Evolutionary conservation across 2,329 filamentous ascomycete species (phyloP).

Genomic region (Shiraia bambusicola): DNA sequence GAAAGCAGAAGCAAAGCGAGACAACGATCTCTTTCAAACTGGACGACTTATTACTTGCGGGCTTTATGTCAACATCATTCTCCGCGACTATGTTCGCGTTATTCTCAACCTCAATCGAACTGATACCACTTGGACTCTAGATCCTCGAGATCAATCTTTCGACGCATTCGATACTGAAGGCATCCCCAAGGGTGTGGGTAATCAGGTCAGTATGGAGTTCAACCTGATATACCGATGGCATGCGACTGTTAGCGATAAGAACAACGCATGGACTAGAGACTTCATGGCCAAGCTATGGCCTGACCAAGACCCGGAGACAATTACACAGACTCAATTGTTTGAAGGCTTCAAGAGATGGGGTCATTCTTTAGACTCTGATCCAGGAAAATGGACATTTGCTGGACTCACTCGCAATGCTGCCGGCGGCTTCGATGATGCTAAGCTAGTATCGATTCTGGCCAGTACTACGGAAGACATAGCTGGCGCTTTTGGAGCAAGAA

Average conservation of each 20-base stretch:
- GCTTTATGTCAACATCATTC: constrained; percentile 60
- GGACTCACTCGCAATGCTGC: constrained; percentile 62
- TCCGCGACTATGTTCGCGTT: constrained; percentile 75
- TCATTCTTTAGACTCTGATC: constrained; percentile 58
- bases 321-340: constrained; percentile 43
- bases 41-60: constrained; percentile 49
- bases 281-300: constrained; percentile 8
- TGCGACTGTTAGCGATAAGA: constrained; percentile 68
- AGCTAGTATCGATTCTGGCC: constrained; percentile 69
- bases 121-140: constrained; percentile 74
- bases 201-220: constrained; percentile 80
- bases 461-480: constrained; percentile 68
- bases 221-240: constrained; percentile 85
- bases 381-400: constrained; percentile 65
- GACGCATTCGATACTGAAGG: constrained; percentile 53
- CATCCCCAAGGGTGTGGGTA: constrained; percentile 70
- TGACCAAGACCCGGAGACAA: not conserved
- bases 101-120: constrained; percentile 68
- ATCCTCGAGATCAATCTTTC: constrained; percentile 47
- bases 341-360: constrained; percentile 43
- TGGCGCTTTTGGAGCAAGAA: constrained; percentile 52
- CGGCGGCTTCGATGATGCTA: constrained; percentile 70
- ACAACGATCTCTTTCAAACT: constrained; percentile 52
- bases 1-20: constrained; percentile 39
- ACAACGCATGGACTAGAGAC: constrained; percentile 73